phyloP scores from a whole-genome alignment of 192 early-diverging fungal species.

The Backusella tuberculispora region DNA sequence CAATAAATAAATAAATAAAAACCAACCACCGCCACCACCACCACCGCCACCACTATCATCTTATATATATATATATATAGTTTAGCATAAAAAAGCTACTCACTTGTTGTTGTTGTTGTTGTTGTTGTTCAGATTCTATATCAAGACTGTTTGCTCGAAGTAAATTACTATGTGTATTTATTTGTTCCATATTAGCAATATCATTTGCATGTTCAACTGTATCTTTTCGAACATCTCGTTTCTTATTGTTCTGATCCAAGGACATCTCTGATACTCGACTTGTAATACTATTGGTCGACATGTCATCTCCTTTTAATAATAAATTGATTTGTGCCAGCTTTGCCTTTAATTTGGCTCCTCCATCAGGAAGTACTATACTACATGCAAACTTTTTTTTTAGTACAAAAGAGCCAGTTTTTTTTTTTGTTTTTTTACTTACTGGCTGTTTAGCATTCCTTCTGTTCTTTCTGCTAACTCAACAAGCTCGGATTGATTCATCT shows the following conservation, averaged over 20 bases:
- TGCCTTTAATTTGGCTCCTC: constrained; percentile 16
- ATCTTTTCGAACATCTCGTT: constrained; percentile 7
- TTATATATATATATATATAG: no score
- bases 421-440: constrained; percentile 5
- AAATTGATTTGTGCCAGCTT: constrained; percentile 9
- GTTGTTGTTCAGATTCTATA: background rate
- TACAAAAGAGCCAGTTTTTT: background rate
- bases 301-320: background rate
- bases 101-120: constrained; percentile 13
- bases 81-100: background rate
- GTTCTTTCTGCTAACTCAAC: constrained; percentile 12
- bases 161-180: background rate
- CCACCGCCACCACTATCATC: no score
- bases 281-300: background rate
- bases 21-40: no score
- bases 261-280: background rate
- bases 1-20: background rate
- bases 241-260: constrained; percentile 15
- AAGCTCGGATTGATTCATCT: constrained; percentile 15
- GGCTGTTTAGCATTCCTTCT: constrained; percentile 8
- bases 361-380: constrained; percentile 6
- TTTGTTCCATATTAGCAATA: background rate
- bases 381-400: background rate
- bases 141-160: background rate
- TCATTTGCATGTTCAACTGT: constrained; percentile 9